Evolutionary conservation across 108 stramenopile species (phyloP), one percentile per base, ranked within the genome.

Genomic region (Epipyxis sp.): DNA sequence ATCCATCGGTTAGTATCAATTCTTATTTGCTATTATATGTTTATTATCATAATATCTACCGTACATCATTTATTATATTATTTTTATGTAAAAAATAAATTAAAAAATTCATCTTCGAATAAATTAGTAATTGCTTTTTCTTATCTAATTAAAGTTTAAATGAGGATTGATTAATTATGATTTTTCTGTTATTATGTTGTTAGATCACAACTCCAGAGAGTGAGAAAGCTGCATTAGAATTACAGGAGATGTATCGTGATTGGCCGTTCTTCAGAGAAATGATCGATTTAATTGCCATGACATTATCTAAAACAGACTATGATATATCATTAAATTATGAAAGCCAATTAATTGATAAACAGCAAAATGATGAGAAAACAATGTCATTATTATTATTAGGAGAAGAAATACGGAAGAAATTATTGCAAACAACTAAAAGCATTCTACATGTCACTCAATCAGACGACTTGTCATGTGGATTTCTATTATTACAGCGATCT

Each of bases 211-310:
- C n/a, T n/a, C n/a, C n/a, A n/a, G n/a, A n/a, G n/a, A n/a, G n/a
- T n/a, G n/a, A n/a, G n/a, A n/a, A n/a, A n/a, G n/a, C n/a, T n/a
- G n/a, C n/a, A n/a, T n/a, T n/a, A n/a, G n/a, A n/a, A n/a, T 78
- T 98, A 40, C 80, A 84, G 54, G 90, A 90, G 39, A 98, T 98
- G 97, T 96, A 96, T 86, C 65, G 87, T 39, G 61, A 92, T 54
- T 98, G 97, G 97, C 94, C 94, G 0, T 95, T 93, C 90, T 96
- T 98, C 86, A 83, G 90, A 54, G 92, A 92, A 59, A 91, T 90
- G 44, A 90, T 95, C 42, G 94, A 94, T 59, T 84, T 98, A 59
- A 90, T 98, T 79, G 92, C 91, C 39, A 96, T 95, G 95, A 90
- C 95, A 76, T 62, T 96, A 35, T 91, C 92, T 69, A 98, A 98